Evolutionary conservation across 345 rosid species (phyloP).

Genomic region (Arabidopsis thaliana): TAIR10.1 NC_003076.8:39501-40000

Average conservation of each 20-base stretch:
- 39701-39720: too few relatives aligned
- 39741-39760: constrained; percentile 11
- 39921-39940: neutral
- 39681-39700: too few relatives aligned
- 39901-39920: constrained; percentile 20
- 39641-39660: neutral
- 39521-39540: too few relatives aligned
- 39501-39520: constrained; percentile 2
- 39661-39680: constrained; percentile 2
- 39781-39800: constrained; percentile 1
- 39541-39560: neutral
- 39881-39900: constrained; percentile 27
- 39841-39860: constrained; percentile 34
- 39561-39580: neutral
- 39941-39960: neutral
- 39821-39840: constrained; percentile 42
- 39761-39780: constrained; percentile 31
- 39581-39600: neutral
- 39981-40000: neutral
- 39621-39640: neutral
- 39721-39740: neutral
- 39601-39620: neutral
- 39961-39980: too few relatives aligned
- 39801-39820: constrained; percentile 48
- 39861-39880: constrained; percentile 34